Base-by-base conservation (phyloP, 179 eudicot species). In the Sideroxylon spinosum region DNA sequence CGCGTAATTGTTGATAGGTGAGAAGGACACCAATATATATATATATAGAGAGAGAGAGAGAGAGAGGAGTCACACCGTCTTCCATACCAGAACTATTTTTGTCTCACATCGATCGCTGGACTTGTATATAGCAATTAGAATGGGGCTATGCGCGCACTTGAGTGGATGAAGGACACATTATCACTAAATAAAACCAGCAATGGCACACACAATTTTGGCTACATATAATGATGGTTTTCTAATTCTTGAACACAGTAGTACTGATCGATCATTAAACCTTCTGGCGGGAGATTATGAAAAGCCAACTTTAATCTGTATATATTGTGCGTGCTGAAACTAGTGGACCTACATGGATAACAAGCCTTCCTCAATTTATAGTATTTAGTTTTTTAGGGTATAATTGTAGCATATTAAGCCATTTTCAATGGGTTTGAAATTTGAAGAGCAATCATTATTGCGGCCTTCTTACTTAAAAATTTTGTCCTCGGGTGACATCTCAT, bases 91-190 rank as follows among this genome's bases (percentile, higher is more conserved):
- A 71, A 71, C 52, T 74, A 46, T 22, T 75, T 75, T 75, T 44
- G 68, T 75, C 78, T 75, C 57, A 62, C 20, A 22, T 59, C 23
- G 37, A 29, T 29, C 37, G 1, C 37, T 1, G 37, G 37, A 29
- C 37, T 29, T 3, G 3, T 3, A 29, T 29, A 29, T 3, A 29
- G 37, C 37, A 29, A 29, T 29, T 29, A 29, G 50, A 68, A 26
- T 9, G 19, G 44, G 75, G n/a, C 59, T 60, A 23, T 46, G 71
- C 78, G 65, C 71, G n/a, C n/a, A n/a, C n/a, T n/a, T n/a, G n/a
- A n/a, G n/a, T n/a, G n/a, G n/a, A n/a, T n/a, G n/a, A n/a, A 77
- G 29, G 29, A 49, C 61, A 63, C 63, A 48, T 67, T 77, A 77
- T 32, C 79, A 77, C 65, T 23, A 68, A 52, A 52, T 32, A 63